Percentiles rank a stretch among this genome's conserved stretches.
phyloP scores from a whole-genome alignment of 1,284 basidiomycete species.

The Singerocomus inundabilis region DNA sequence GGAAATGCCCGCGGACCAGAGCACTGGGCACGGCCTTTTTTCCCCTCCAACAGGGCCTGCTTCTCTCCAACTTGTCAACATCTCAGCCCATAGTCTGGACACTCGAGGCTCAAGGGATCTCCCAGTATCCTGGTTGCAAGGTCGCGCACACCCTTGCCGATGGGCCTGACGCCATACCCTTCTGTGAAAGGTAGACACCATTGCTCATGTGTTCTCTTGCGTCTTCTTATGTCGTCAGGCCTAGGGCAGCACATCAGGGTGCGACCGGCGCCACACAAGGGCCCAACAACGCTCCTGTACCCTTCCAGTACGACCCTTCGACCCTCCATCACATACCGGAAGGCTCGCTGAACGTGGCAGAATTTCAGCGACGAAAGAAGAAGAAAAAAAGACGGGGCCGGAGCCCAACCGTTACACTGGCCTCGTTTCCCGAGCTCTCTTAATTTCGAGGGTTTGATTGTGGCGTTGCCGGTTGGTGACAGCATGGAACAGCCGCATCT shows the following conservation, averaged over 20 bases:
- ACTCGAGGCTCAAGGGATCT: not conserved
- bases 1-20: slow-evolving; percentile 20
- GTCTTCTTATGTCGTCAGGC: not conserved
- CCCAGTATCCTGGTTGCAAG: too few species aligned
- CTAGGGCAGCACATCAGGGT: not conserved
- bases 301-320: not conserved
- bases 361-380: not conserved
- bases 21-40: not conserved
- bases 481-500: slow-evolving; percentile 4
- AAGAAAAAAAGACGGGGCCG: not conserved
- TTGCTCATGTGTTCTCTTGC: not conserved
- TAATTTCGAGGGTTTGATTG: slow-evolving; percentile 13
- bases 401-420: not conserved
- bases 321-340: not conserved
- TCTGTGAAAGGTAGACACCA: slow-evolving; percentile 3
- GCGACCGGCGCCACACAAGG: not conserved
- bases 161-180: not conserved
- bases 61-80: not conserved
- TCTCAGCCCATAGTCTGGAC: not conserved
- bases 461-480: slow-evolving; percentile 16
- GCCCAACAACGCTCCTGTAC: not conserved
- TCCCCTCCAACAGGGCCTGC: not conserved
- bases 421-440: not conserved
- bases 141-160: not conserved
- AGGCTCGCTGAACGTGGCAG: not conserved